Evolutionary conservation across 805 yeast species (phyloP).

Genomic region (Kodamaea hsintzibuensis): DNA sequence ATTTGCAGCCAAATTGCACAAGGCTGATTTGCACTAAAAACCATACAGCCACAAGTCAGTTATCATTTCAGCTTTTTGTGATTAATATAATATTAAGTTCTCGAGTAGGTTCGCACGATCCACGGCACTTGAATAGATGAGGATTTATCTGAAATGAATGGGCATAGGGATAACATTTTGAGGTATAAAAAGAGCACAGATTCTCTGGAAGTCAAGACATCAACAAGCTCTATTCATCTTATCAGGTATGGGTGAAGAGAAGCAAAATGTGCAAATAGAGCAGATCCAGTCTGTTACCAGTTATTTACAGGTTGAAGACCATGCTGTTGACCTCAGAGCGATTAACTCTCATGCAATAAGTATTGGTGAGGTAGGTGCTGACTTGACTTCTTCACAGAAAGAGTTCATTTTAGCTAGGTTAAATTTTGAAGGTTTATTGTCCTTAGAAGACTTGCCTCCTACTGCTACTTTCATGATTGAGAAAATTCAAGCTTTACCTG

Average conservation of each 20-base stretch:
- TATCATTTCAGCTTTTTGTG: no score
- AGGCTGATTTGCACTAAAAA: no score
- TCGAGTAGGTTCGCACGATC: background rate
- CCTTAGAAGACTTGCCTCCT: constrained; percentile 31
- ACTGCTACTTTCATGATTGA: constrained; percentile 41
- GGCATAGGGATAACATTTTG: no score
- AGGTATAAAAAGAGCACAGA: background rate
- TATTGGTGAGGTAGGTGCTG: constrained; percentile 25
- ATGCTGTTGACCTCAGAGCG: constrained; percentile 14
- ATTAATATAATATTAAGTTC: no score
- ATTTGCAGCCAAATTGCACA: no score
- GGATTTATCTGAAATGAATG: no score
- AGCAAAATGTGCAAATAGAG: background rate
- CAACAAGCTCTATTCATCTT: background rate
- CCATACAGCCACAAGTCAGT: no score
- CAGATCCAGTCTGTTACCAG: background rate
- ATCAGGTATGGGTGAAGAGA: background rate
- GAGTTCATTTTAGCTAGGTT: constrained; percentile 26
- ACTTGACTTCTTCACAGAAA: constrained; percentile 28
- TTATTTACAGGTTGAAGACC: constrained; percentile 13
- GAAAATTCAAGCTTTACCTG: constrained; percentile 34
- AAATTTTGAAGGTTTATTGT: constrained; percentile 25
- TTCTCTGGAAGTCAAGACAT: background rate
- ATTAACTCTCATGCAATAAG: constrained; percentile 24
- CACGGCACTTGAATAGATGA: background rate